Base-by-base conservation (phyloP, 2,329 filamentous ascomycete genomes). In the Nemania sp. region DNA sequence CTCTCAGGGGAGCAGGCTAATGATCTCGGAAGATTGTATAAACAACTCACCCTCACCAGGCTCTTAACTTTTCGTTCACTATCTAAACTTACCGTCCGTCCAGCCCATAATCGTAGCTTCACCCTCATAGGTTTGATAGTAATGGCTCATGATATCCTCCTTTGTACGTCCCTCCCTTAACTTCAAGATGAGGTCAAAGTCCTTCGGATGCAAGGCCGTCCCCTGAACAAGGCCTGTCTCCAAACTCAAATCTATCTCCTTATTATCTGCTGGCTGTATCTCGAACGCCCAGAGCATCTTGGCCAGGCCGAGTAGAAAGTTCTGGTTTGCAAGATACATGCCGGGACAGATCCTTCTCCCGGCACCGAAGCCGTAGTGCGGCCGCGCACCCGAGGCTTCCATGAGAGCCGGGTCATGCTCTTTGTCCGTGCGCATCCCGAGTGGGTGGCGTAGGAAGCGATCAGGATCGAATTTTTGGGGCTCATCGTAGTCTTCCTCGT, bases 291-390 rank as follows among this genome's bases (percentile, higher is more conserved):
- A 81, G 1, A 80, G 67, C 8, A 79, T 13, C 4, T 76, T 71
- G 6, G 79, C 71, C 2, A 80, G 75, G 3, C 72, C 74, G 3
- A 80, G 68, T 15, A 75, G 77, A 3, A 79, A 66, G 15, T 64
- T 74, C 4, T 75, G 71, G 53, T 78, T 73, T 0, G 76, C 79
- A 38, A 81, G 74, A 53, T 80, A 78, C 70, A 79, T 79, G 5
- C 79, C 79, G 10, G 77, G 79, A 57, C 79, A 81, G 11, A 79
- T 61, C 5, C 80, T 73, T 0, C 81, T 73, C 2, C 80, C 80
- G 51, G 76, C 75, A 15, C 80, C 79, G 29, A 55, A 55, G 53
- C 41, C 53, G 32, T 55, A 55, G 13, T 29, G 38, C 18, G 24
- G 20, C 32, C 53, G 53, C 27, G 53, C 18, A 32, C 53, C 24